Evolutionary conservation across 2,329 filamentous ascomycete genomes (phyloP), one percentile per base, ranked within the genome.

Genomic region (Apiospora marii): DNA sequence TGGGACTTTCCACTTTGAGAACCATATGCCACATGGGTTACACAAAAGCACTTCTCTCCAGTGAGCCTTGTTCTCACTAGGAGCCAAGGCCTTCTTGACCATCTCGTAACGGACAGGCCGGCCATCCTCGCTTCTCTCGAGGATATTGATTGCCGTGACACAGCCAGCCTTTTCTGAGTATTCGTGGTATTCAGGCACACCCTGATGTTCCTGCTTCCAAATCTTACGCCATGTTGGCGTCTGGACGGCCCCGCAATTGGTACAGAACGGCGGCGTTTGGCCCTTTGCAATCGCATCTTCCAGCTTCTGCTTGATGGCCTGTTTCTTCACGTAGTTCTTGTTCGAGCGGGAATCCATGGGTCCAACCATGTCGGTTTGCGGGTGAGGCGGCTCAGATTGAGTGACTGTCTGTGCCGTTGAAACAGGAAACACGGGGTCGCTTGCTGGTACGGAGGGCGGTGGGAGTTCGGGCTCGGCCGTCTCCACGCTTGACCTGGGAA

Each of bases 211-310:
- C 78, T 94, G 94, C n/a, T 91, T 91, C 88, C 93, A 98, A 16
- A 96, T 94, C 79, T 96, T 96, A 73, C 96, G 92, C 96, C 96
- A 99, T 0, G 96, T 98, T 0, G 96, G 94, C 0, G 96, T 99
- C 78, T 98, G 94, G 72, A 99, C 97, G 8, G 95, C 93, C 7
- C 96, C 96, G 78, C 96, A 99, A 78, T 98, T 98, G 75, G 90
- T 90, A 81, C 96, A 99, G 79, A 92, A 98, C 0, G 93, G 92
- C 0, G 96, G 96, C 86, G 95, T 92, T 75, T 95, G 90, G 6
- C 96, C 96, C 71, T 91, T 90, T n/a, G 88, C 87, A 71, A 98
- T 91, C 0, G 90, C 91, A 51, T 85, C 84, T 75, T 92, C 87
- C 1, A 92, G 79, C 58, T 87, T 87, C 74, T 91, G 87, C 78